phyloP scores from a whole-genome alignment of 805 yeast genomes.

The Suhomyces vadensis region DNA sequence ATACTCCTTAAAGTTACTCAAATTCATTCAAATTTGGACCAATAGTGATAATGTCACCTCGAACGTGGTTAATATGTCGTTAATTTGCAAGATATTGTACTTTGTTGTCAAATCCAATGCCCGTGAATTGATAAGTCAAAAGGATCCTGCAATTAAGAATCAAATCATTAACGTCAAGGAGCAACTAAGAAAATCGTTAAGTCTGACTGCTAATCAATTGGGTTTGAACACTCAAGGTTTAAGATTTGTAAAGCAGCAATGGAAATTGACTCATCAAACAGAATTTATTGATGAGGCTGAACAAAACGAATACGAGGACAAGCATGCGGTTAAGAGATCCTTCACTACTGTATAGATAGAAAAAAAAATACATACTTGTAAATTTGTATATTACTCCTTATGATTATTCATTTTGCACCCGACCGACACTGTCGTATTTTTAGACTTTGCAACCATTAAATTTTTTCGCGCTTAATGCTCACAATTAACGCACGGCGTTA shows the following conservation, averaged over 20 bases:
- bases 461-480: background rate
- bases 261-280: slow-evolving; percentile 73
- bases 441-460: background rate
- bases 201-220: slow-evolving; percentile 53
- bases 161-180: slow-evolving; percentile 64
- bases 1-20: slow-evolving; percentile 67
- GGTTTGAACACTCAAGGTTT: slow-evolving; percentile 88
- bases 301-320: slow-evolving; percentile 53
- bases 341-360: slow-evolving; percentile 51
- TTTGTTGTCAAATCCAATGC: slow-evolving; percentile 74
- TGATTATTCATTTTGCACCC: background rate
- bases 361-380: background rate
- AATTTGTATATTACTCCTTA: background rate
- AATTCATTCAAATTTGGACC: slow-evolving; percentile 77
- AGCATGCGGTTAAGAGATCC: slow-evolving; percentile 67
- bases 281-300: slow-evolving; percentile 73
- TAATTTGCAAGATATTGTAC: slow-evolving; percentile 73
- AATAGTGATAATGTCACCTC: slow-evolving; percentile 37
- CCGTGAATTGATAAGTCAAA: slow-evolving; percentile 73
- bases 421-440: background rate
- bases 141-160: slow-evolving; percentile 60
- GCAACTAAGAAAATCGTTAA: slow-evolving; percentile 59
- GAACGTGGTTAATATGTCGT: slow-evolving; percentile 53
- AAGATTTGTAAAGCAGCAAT: slow-evolving; percentile 68
- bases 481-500: slow-evolving; percentile 1